A percentile compares a stretch with the other conserved stretches of the same genome.
These are phyloP conservation scores for Dentipellis sp. DNA, from an alignment of 768 basidiomycete genomes.

Conservation along the genomic window DNA sequence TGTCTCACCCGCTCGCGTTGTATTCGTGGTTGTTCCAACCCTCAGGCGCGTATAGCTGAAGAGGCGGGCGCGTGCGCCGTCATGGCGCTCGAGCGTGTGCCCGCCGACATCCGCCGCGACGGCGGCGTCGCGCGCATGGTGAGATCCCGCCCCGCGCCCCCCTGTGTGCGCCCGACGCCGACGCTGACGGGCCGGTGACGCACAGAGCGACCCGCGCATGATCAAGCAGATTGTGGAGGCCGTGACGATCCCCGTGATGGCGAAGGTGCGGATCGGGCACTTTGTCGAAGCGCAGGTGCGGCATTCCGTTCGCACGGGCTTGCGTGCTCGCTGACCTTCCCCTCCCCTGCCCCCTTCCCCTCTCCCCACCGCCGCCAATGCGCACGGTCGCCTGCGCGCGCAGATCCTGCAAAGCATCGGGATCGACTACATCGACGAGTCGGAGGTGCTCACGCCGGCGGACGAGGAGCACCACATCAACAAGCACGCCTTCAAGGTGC, in stretches of 20 bases:
- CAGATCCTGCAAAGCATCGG: conserved; percentile 92
- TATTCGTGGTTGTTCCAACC: conserved; percentile 20
- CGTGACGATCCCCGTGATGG: conserved; percentile 97
- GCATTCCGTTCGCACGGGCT: neutral
- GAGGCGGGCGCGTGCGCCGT: conserved; percentile 97
- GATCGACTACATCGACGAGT: conserved; percentile 95
- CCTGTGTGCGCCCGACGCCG: neutral
- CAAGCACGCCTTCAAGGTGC: conserved; percentile 91
- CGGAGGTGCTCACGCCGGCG: conserved; percentile 90
- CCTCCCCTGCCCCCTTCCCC: neutral
- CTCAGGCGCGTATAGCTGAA: conserved; percentile 88
- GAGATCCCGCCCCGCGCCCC: neutral
- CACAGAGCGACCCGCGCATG: conserved; percentile 86
- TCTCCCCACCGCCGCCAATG: neutral
- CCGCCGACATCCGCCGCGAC: conserved; percentile 85
- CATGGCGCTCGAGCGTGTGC: conserved; percentile 94
- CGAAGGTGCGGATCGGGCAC: conserved; percentile 93
- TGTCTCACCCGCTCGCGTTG: conserved; percentile 9
- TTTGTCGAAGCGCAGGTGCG: conserved; percentile 89
- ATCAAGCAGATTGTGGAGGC: conserved; percentile 94
- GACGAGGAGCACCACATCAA: conserved; percentile 96
- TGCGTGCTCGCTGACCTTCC: too few relatives aligned
- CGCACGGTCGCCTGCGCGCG: neutral
- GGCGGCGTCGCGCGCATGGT: conserved; percentile 98
- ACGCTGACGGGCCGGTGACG: neutral